phyloP scores from a whole-genome alignment of 106 monocot genomes.

The Dendrobium nobile region DNA sequence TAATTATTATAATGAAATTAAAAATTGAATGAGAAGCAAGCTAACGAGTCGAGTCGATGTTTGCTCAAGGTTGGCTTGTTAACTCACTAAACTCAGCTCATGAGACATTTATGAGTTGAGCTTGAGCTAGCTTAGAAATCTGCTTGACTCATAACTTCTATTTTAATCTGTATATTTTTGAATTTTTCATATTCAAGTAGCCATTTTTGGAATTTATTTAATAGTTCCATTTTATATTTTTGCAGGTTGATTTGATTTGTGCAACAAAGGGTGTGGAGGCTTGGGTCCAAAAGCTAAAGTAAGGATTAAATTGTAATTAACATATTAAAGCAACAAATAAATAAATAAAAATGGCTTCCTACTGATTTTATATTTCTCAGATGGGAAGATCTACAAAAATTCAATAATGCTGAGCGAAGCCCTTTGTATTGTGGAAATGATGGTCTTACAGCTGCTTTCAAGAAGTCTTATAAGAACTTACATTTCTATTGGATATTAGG shows the following conservation, averaged over 20 bases:
- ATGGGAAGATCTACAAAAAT: slow-evolving; percentile 61
- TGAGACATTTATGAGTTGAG: too few relatives aligned
- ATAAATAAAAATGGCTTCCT: background rate
- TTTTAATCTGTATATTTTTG: too few relatives aligned
- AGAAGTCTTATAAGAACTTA: slow-evolving; percentile 48
- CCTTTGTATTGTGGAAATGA: slow-evolving; percentile 44
- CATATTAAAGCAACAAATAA: too few relatives aligned
- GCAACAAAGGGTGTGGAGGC: slow-evolving; percentile 65
- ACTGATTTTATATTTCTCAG: slow-evolving; percentile 16
- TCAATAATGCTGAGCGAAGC: slow-evolving; percentile 23
- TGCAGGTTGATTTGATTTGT: slow-evolving; percentile 68
- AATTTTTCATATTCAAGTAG: background rate
- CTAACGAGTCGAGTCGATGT: too few relatives aligned
- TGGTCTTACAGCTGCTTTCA: slow-evolving; percentile 43
- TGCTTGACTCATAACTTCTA: too few relatives aligned
- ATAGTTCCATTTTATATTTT: background rate
- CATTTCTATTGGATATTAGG: slow-evolving; percentile 84
- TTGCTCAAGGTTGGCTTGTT: too few relatives aligned
- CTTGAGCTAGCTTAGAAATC: too few relatives aligned
- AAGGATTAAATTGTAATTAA: slow-evolving; percentile 3
- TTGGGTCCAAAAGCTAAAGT: slow-evolving; percentile 82
- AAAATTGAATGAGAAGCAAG: too few relatives aligned
- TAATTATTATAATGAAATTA: too few relatives aligned
- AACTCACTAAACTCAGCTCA: too few relatives aligned
- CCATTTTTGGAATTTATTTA: too few relatives aligned